Evolutionary conservation across 306 rosid genomes (phyloP).

Genomic region (Nissolia schottii): DNA sequence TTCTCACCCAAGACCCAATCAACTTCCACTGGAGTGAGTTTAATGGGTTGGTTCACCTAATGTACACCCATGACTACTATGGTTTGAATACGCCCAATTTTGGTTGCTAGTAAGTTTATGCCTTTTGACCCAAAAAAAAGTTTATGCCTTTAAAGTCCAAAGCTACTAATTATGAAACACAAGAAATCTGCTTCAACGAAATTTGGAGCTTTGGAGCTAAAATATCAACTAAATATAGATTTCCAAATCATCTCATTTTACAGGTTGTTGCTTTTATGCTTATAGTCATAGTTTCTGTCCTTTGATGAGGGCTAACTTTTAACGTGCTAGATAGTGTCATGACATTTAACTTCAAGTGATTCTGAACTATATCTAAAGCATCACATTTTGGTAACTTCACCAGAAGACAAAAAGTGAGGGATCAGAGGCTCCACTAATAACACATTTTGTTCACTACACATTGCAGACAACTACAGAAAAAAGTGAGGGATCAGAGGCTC

Average conservation of each 20-base stretch:
- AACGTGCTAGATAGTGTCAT: neutral
- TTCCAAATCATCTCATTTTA: neutral
- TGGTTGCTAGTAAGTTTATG: too few relatives aligned
- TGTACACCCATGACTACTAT: too few relatives aligned
- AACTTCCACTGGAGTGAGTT: too few relatives aligned
- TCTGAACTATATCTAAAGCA: neutral
- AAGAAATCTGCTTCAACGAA: too few relatives aligned
- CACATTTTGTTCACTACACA: conserved; percentile 19
- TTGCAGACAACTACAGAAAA: conserved; percentile 64
- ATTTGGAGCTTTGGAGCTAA: too few relatives aligned
- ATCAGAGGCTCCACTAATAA: too few relatives aligned
- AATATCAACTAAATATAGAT: neutral
- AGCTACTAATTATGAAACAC: neutral
- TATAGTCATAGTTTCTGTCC: neutral
- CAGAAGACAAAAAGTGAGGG: neutral
- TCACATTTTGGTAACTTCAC: neutral
- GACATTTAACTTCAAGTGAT: neutral
- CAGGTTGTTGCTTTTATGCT: neutral
- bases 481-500: conserved; percentile 75
- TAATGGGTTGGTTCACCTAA: too few relatives aligned
- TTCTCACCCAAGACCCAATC: too few relatives aligned
- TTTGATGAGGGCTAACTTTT: neutral
- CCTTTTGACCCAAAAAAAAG: too few relatives aligned
- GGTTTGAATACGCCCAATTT: too few relatives aligned
- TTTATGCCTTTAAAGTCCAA: too few relatives aligned